Conservation (phyloP, 2,329 filamentous ascomycete genomes). For the Rhexocercosporidium sp. region DNA sequence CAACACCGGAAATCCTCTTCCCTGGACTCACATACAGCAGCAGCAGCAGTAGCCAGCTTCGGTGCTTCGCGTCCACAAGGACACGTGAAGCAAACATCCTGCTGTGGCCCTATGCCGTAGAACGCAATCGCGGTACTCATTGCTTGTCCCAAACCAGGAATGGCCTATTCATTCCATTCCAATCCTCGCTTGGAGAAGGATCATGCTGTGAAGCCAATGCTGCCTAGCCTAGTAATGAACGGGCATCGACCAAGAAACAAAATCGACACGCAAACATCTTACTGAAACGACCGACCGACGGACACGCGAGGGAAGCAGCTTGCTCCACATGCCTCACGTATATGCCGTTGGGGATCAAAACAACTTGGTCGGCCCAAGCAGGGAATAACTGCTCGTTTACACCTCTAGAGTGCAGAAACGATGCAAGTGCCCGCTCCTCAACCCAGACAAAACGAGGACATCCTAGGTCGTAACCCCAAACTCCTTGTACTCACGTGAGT, state of each 20-base stretch:
- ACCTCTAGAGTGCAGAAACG: not conserved
- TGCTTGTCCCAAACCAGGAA: not conserved
- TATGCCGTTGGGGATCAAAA: slow-evolving; percentile 6
- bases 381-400: not conserved
- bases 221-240: not conserved
- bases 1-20: not conserved
- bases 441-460: not conserved
- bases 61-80: not conserved
- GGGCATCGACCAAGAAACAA: not conserved
- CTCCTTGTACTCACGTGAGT: slow-evolving; percentile 13
- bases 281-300: not conserved
- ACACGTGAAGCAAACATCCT: slow-evolving; percentile 11
- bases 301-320: not conserved
- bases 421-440: slow-evolving; percentile 1
- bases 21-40: not conserved
- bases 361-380: not conserved
- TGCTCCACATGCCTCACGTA: slow-evolving; percentile 11
- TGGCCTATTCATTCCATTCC: not conserved
- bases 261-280: not conserved
- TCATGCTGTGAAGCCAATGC: slow-evolving; percentile 7
- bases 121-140: slow-evolving; percentile 1
- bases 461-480: not conserved
- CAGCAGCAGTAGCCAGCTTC: too few species aligned
- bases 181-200: not conserved
- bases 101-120: not conserved